Evolutionary conservation across 768 basidiomycete genomes (phyloP).

Genomic region (Infundibulicybe gibba): DNA sequence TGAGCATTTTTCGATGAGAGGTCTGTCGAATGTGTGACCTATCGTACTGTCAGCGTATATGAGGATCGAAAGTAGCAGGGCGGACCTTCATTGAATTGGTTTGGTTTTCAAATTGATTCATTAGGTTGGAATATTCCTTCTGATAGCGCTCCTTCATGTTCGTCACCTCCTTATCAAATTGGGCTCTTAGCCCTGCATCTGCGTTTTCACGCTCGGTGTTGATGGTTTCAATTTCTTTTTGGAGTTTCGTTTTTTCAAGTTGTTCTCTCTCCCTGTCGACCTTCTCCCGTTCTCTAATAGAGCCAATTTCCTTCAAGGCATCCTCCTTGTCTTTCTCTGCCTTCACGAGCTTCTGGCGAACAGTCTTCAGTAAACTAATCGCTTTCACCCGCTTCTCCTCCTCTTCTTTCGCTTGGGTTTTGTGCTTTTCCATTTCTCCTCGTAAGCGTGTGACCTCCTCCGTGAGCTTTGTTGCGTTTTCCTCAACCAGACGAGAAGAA

Average conservation of each 20-base stretch:
- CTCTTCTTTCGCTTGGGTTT: slow-evolving; percentile 77
- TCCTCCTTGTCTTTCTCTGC: slow-evolving; percentile 94
- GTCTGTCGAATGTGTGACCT: slow-evolving; percentile 73
- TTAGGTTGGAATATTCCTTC: slow-evolving; percentile 62
- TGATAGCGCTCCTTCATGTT: slow-evolving; percentile 64
- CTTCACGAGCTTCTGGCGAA: slow-evolving; percentile 95
- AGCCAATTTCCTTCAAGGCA: slow-evolving; percentile 50
- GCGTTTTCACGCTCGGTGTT: slow-evolving; percentile 64
- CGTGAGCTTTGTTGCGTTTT: slow-evolving; percentile 44
- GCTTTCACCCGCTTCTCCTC: slow-evolving; percentile 97
- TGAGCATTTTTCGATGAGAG: slow-evolving; percentile 53
- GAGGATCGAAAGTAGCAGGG: neutral
- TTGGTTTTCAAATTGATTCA: slow-evolving; percentile 77
- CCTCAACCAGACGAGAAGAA: slow-evolving; percentile 44
- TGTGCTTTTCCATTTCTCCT: slow-evolving; percentile 59
- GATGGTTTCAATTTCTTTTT: slow-evolving; percentile 58
- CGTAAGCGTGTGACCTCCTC: slow-evolving; percentile 57
- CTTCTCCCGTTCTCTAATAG: slow-evolving; percentile 49
- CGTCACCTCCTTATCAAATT: slow-evolving; percentile 71
- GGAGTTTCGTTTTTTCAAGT: slow-evolving; percentile 47
- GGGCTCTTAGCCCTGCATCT: slow-evolving; percentile 51
- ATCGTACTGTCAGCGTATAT: slow-evolving; percentile 3
- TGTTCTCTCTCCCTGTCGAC: slow-evolving; percentile 54
- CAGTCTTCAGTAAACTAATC: slow-evolving; percentile 87
- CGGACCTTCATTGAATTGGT: slow-evolving; percentile 69